Evolutionary conservation across 1,284 basidiomycete genomes (phyloP).

Genomic region (Ustilago sp.): DNA sequence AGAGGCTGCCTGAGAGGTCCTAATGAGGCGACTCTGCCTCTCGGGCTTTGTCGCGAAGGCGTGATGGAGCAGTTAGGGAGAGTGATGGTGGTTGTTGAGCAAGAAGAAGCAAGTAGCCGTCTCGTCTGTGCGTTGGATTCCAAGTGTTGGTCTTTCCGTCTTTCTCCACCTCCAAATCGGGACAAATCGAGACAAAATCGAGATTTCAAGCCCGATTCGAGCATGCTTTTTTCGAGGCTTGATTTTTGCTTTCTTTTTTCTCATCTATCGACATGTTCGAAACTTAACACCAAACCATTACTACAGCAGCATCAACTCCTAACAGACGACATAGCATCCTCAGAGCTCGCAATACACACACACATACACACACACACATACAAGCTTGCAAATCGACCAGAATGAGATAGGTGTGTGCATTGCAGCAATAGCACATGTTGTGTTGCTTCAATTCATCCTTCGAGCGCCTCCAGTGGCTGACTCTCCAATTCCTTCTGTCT

Average conservation of each 20-base stretch:
- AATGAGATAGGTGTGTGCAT: not conserved
- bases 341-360: not conserved
- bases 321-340: not conserved
- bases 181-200: not conserved
- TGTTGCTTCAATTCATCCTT: not conserved
- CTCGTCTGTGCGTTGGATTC: not conserved
- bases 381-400: not conserved
- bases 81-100: constrained; percentile 1
- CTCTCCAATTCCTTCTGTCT: constrained; percentile 39
- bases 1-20: too few species aligned
- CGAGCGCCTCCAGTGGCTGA: constrained; percentile 41
- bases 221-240: not conserved
- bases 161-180: constrained; percentile 16
- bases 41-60: not conserved
- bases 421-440: constrained; percentile 2
- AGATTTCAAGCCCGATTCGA: not conserved
- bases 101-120: not conserved
- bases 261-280: not conserved
- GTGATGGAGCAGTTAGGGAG: not conserved
- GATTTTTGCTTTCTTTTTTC: not conserved
- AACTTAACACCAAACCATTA: not conserved
- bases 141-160: constrained; percentile 18
- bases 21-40: not conserved
- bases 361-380: not conserved
- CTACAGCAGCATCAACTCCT: not conserved